These are phyloP conservation scores for Penicillium olsonii DNA, from an alignment of 2,329 filamentous ascomycete species.

Conservation along the genomic window DNA sequence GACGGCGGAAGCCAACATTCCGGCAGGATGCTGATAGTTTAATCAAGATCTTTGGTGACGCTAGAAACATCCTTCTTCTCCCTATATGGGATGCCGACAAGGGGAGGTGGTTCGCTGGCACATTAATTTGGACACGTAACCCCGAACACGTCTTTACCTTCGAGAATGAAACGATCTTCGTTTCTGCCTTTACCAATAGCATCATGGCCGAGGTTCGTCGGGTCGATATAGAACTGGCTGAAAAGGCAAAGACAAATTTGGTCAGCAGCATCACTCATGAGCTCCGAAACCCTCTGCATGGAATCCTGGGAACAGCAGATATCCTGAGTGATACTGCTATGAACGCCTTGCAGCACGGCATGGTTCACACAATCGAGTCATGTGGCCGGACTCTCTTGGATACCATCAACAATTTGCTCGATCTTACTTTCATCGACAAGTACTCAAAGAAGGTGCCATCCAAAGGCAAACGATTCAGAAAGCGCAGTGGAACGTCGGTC, in stretches of 20 bases:
- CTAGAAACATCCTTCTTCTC: constrained; percentile 31
- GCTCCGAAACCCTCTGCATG: constrained; percentile 39
- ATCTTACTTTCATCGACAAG: constrained; percentile 33
- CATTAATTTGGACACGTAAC: constrained; percentile 31
- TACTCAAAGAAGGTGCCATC: constrained; percentile 5
- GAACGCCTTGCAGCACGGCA: constrained; percentile 28
- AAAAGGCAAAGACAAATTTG: constrained; percentile 36
- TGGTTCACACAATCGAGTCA: constrained; percentile 40
- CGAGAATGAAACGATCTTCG: constrained; percentile 31
- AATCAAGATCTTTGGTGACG: constrained; percentile 24
- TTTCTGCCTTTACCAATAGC: constrained; percentile 34
- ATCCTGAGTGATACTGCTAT: constrained; percentile 33
- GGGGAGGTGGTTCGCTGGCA: constrained; percentile 32
- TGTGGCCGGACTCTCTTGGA: constrained; percentile 47
- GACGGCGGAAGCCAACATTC: constrained; percentile 15
- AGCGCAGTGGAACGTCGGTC: not conserved
- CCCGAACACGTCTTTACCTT: constrained; percentile 27
- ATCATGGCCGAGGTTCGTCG: constrained; percentile 37
- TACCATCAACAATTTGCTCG: constrained; percentile 43
- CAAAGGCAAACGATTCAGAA: not conserved
- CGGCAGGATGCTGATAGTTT: constrained; percentile 18
- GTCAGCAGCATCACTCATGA: constrained; percentile 39
- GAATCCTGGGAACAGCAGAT: constrained; percentile 37
- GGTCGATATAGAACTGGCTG: constrained; percentile 31
- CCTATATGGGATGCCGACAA: constrained; percentile 37